These are phyloP conservation scores for Podila horticola DNA, from an alignment of 192 early-diverging fungal species.

Conservation along the genomic window DNA sequence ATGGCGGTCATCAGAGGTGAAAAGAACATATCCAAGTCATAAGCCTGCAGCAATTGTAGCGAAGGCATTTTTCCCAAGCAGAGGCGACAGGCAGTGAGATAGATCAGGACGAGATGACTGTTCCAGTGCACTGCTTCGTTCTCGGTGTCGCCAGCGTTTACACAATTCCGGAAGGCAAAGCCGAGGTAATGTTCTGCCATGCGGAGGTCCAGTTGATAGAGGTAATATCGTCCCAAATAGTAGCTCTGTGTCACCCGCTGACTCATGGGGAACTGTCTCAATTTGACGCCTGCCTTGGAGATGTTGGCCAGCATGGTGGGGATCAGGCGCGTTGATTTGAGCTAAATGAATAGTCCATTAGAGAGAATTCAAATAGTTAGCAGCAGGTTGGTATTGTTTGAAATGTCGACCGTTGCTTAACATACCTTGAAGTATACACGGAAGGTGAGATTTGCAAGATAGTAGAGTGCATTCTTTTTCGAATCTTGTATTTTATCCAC, in stretches of 20 bases:
- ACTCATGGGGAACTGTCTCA: constrained; percentile 51
- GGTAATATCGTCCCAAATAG: constrained; percentile 57
- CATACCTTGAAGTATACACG: constrained; percentile 60
- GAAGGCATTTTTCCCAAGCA: constrained; percentile 53
- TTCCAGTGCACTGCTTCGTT: constrained; percentile 41
- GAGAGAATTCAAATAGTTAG: neutral
- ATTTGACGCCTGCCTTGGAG: constrained; percentile 32
- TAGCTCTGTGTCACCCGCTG: constrained; percentile 61
- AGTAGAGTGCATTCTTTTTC: constrained; percentile 53
- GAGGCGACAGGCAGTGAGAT: constrained; percentile 55
- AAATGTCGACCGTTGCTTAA: neutral
- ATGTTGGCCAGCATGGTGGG: constrained; percentile 58
- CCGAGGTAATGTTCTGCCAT: constrained; percentile 43
- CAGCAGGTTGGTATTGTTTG: neutral
- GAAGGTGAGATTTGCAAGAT: constrained; percentile 59
- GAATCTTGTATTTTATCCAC: constrained; percentile 32
- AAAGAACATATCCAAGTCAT: constrained; percentile 39
- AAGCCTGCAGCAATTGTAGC: constrained; percentile 34
- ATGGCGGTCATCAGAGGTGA: constrained; percentile 26
- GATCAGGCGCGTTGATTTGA: constrained; percentile 55
- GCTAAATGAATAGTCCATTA: constrained; percentile 5
- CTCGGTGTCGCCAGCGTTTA: constrained; percentile 3
- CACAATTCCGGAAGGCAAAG: constrained; percentile 56
- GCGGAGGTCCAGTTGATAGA: constrained; percentile 54
- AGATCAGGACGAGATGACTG: constrained; percentile 50